These are phyloP conservation scores for Paramecium bursaria DNA, from an alignment of 73 alveolate species.

Conservation along the genomic window DNA sequence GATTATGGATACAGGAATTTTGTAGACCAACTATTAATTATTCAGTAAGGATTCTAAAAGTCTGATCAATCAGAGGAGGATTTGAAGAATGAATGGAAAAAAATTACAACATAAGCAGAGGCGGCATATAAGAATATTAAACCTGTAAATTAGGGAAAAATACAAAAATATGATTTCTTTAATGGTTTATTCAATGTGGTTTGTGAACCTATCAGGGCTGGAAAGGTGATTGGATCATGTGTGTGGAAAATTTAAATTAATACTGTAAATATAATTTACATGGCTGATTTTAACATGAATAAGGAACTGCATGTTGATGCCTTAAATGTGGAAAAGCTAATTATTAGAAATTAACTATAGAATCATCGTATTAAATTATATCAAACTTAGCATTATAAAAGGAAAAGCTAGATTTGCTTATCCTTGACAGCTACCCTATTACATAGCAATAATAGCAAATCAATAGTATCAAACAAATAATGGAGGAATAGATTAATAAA, in stretches of 20 bases:
- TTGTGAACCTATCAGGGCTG: constrained; percentile 28
- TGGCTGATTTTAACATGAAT: constrained; percentile 44
- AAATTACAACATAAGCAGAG: constrained; percentile 17
- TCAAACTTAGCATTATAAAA: neutral
- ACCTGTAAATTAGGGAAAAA: constrained; percentile 34
- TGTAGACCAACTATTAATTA: constrained; percentile 22
- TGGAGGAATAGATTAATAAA: constrained; percentile 13
- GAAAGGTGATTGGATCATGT: constrained; percentile 37
- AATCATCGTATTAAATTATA: constrained; percentile 16
- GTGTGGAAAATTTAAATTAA: constrained; percentile 48
- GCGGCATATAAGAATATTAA: constrained; percentile 13
- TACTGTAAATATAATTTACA: constrained; percentile 29
- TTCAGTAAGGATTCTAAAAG: constrained; percentile 33
- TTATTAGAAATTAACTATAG: constrained; percentile 19
- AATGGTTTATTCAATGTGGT: constrained; percentile 32
- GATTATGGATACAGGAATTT: constrained; percentile 52
- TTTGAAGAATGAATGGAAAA: constrained; percentile 24
- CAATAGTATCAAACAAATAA: constrained; percentile 1
- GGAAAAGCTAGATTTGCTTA: neutral
- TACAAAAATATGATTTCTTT: neutral
- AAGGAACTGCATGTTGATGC: constrained; percentile 57
- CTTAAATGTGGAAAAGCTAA: constrained; percentile 18
- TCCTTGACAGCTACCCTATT: neutral
- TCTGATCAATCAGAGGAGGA: neutral
- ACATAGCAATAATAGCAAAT: neutral